Base-by-base conservation (phyloP, 148 eudicot genomes). In the Dysphania ambrosioides region DNA sequence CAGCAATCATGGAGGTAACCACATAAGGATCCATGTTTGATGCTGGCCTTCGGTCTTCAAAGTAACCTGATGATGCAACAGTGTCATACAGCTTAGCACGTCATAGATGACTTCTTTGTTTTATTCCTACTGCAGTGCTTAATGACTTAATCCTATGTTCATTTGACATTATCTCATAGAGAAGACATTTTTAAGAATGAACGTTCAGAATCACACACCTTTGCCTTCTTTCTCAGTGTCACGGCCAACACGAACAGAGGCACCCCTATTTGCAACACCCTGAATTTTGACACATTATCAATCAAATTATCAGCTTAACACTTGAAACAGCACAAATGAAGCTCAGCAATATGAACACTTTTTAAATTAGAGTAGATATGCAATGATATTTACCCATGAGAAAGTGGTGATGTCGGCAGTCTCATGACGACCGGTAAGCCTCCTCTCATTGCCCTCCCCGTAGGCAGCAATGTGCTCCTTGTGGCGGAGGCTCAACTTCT, bases 191-290 rank as follows among this genome's bases (percentile, higher is more conserved):
- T n/a, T n/a, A n/a, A n/a, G n/a, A n/a, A n/a, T n/a, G n/a, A n/a
- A n/a, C n/a, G n/a, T 18, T 15, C 21, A 36, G 56, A 31, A 21
- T 19, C 41, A 29, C 68, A 15, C 19, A 68, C 88, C 91, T 71
- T 88, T 86, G 75, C 85, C 87, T 0, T 77, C 81, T 70, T 82
- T 82, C 82, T 88, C 89, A 18, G 91, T 88, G 63, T 88, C 89
- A 2, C 91, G 79, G 1, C 91, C 91, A 16, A 88, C 83, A 60
- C 89, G 81, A 64, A 88, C 79, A 6, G 91, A 88, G 27, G 91
- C 89, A 47, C 91, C 89, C 19, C 91, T 80, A 72, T 88, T 83
- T 1, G 91, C 91, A 73, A 88, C 91, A 23, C 91, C 91, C 91
- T 88, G 77, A 38, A 55, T 58, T 26, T 36, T 62, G 3, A 75